Evolutionary conservation across 2,329 filamentous ascomycete genomes (phyloP).

Genomic region (Xylariaceae sp.): DNA sequence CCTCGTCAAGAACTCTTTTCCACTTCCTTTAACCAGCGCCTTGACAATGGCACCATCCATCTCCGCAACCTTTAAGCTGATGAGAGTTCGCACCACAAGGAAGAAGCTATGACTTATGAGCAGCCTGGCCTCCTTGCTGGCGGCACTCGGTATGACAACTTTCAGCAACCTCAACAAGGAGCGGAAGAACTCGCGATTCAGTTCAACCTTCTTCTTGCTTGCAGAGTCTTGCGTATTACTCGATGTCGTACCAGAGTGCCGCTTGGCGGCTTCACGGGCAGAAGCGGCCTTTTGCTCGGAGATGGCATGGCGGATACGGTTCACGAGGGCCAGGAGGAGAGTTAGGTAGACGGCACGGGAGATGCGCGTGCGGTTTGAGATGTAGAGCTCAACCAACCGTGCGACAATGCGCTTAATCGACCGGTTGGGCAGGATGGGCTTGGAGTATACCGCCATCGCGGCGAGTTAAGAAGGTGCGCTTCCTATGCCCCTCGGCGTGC

Average conservation of each 20-base stretch:
- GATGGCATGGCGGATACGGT: constrained; percentile 90
- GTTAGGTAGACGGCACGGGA: constrained; percentile 85
- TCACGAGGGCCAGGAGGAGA: constrained; percentile 78
- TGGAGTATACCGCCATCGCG: constrained; percentile 78
- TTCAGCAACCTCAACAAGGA: constrained; percentile 78
- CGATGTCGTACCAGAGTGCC: constrained; percentile 59
- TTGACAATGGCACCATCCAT: constrained; percentile 94
- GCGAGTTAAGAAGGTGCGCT: constrained; percentile 22
- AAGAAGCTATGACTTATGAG: constrained; percentile 93
- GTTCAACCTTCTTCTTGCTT: constrained; percentile 75
- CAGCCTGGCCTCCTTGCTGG: constrained; percentile 84
- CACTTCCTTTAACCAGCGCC: constrained; percentile 87
- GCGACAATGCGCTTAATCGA: constrained; percentile 70
- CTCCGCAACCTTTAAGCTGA: constrained; percentile 94
- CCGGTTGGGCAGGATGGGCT: constrained; percentile 68
- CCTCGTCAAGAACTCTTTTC: constrained; percentile 84
- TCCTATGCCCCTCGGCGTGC: constrained; percentile 25
- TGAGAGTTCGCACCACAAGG: constrained; percentile 85
- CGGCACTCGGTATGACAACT: constrained; percentile 91
- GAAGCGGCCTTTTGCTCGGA: constrained; percentile 91
- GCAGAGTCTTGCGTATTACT: constrained; percentile 42
- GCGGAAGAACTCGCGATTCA: constrained; percentile 83
- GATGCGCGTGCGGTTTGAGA: constrained; percentile 80
- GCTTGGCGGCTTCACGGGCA: constrained; percentile 67
- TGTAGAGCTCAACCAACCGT: constrained; percentile 74